phyloP scores from a whole-genome alignment of 129 eudicot genomes.

The Erigeron canadensis region DNA sequence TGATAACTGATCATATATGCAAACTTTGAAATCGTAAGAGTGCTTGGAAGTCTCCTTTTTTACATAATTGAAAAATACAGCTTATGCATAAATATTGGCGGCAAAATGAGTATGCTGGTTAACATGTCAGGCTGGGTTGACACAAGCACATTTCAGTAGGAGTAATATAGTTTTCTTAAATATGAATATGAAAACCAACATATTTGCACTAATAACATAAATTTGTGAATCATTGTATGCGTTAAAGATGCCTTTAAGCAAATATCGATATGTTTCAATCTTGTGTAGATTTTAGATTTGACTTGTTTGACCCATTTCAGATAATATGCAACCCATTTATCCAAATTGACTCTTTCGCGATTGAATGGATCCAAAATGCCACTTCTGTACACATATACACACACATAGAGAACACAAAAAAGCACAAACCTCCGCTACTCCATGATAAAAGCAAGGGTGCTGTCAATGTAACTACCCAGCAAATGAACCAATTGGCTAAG shows the following conservation, averaged over 20 bases:
- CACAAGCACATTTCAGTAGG: background rate
- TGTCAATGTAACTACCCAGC: conserved; percentile 77
- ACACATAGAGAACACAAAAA: conserved; percentile 1
- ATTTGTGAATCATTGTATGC: too few relatives aligned
- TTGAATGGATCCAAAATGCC: background rate
- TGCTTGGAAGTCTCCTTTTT: background rate
- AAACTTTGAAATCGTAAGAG: background rate
- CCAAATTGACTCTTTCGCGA: background rate
- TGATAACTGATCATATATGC: background rate
- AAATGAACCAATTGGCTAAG: conserved; percentile 67
- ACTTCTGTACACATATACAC: background rate
- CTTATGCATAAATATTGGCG: too few relatives aligned
- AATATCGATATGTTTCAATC: background rate
- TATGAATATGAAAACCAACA: background rate
- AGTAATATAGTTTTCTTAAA: background rate
- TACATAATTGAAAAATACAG: background rate
- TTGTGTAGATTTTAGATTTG: background rate
- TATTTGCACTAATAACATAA: too few relatives aligned
- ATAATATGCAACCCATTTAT: too few relatives aligned
- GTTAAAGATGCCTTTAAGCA: background rate
- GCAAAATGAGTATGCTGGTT: too few relatives aligned
- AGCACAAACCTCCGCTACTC: conserved; percentile 73
- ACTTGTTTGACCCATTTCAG: background rate
- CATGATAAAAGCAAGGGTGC: conserved; percentile 80
- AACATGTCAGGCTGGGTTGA: background rate